These are phyloP conservation scores for Pyrenophora seminiperda DNA, from an alignment of 2,329 filamentous ascomycete species.

Conservation along the genomic window DNA sequence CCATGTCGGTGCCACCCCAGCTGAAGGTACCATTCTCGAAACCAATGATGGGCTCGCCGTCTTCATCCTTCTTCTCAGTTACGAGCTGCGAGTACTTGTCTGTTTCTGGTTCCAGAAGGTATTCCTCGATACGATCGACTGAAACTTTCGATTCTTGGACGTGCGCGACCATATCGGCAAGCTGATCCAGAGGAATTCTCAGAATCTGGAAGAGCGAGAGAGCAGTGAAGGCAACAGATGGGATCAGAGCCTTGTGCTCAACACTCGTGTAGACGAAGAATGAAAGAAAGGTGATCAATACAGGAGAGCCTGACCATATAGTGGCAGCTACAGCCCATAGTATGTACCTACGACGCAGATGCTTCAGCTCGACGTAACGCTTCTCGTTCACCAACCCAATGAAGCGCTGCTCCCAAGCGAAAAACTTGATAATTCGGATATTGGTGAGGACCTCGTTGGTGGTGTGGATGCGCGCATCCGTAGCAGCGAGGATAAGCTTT, in stretches of 20 bases:
- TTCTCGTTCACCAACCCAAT: conserved; percentile 87
- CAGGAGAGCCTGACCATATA: conserved; percentile 93
- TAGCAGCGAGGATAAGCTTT: conserved; percentile 88
- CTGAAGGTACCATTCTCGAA: conserved; percentile 84
- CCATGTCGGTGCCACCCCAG: conserved; percentile 71
- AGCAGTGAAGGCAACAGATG: conserved; percentile 93
- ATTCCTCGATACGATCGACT: conserved; percentile 93
- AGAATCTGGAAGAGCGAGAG: conserved; percentile 95
- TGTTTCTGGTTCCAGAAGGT: conserved; percentile 90
- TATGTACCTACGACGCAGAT: conserved; percentile 81
- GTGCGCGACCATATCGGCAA: conserved; percentile 98
- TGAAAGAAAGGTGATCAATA: conserved; percentile 94
- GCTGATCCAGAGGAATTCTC: conserved; percentile 88
- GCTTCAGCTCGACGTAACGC: conserved; percentile 74
- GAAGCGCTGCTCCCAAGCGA: conserved; percentile 96
- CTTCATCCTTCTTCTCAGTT: conserved; percentile 68
- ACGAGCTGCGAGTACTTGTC: conserved; percentile 90
- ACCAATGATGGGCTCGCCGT: conserved; percentile 76
- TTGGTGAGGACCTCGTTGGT: conserved; percentile 98
- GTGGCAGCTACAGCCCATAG: conserved; percentile 91
- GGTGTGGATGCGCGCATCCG: conserved; percentile 92
- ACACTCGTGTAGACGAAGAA: conserved; percentile 92
- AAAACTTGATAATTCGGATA: conserved; percentile 99
- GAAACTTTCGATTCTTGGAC: conserved; percentile 98
- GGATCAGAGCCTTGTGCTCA: conserved; percentile 85